phyloP scores from a whole-genome alignment of 2,329 filamentous ascomycete genomes.

The Fusarium torulosum region DNA sequence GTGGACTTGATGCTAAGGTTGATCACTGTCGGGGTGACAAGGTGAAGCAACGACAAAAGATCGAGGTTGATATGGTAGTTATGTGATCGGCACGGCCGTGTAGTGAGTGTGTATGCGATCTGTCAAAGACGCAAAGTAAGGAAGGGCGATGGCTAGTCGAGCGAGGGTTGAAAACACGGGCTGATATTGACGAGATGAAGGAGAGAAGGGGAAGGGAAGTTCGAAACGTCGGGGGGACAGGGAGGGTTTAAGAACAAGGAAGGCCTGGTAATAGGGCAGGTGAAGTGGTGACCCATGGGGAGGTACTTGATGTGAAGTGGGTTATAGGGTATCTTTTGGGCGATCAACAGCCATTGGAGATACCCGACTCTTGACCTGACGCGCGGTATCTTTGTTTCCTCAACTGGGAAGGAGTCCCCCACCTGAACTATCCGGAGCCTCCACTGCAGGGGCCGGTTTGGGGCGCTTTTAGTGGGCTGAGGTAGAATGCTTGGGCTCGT shows the following conservation, averaged over 20 bases:
- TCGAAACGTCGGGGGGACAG: conserved; percentile 39
- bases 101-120: conserved; percentile 55
- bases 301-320: conserved; percentile 10
- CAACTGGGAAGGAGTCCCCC: conserved; percentile 5
- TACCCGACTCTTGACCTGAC: conserved; percentile 20
- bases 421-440: conserved; percentile 24
- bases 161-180: conserved; percentile 45
- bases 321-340: conserved; percentile 17
- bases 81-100: conserved; percentile 53
- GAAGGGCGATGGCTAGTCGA: conserved; percentile 46
- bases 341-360: neutral
- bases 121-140: conserved; percentile 64
- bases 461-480: conserved; percentile 29
- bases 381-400: conserved; percentile 31
- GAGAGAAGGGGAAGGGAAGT: conserved; percentile 33
- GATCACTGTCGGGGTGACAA: conserved; percentile 38
- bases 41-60: conserved; percentile 36
- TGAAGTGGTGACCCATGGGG: conserved; percentile 16
- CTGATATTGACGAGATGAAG: conserved; percentile 42
- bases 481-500: conserved; percentile 26
- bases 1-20: conserved; percentile 33
- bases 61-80: conserved; percentile 38
- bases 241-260: conserved; percentile 44
- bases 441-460: conserved; percentile 40
- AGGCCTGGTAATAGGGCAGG: conserved; percentile 20